phyloP scores from a whole-genome alignment of 1,139 yeast genomes.

The Blastobotrys petasosporus region DNA sequence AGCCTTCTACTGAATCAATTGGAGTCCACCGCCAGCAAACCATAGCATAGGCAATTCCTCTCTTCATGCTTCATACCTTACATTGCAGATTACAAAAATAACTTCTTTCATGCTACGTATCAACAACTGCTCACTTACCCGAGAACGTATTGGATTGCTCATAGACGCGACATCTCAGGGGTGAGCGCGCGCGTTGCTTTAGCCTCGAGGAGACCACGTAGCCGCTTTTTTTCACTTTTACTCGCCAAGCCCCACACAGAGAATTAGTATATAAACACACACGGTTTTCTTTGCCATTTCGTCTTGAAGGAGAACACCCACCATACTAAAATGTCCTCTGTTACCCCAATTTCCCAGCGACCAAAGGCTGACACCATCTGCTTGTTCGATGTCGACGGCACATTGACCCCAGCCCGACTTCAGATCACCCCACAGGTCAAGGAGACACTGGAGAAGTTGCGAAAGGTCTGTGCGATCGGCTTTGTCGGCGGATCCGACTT shows the following conservation, averaged over 20 bases:
- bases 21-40: no score
- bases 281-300: not conserved
- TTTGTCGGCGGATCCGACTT: slow-evolving; percentile 98
- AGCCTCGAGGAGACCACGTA: no score
- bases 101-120: not conserved
- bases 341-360: slow-evolving; percentile 32
- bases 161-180: not conserved
- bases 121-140: no score
- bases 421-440: slow-evolving; percentile 74
- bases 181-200: not conserved
- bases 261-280: not conserved
- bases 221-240: no score
- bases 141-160: not conserved
- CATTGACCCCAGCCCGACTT: slow-evolving; percentile 96
- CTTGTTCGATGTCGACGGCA: slow-evolving; percentile 96
- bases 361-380: slow-evolving; percentile 43
- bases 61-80: no score
- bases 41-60: no score
- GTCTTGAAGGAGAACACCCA: not conserved
- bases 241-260: not conserved
- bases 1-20: no score
- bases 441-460: slow-evolving; percentile 60
- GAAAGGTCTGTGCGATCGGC: slow-evolving; percentile 90
- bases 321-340: slow-evolving; percentile 6
- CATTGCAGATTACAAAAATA: no score